phyloP scores from a whole-genome alignment of 352 stramenopile species.

The Phytophthora meadii region DNA sequence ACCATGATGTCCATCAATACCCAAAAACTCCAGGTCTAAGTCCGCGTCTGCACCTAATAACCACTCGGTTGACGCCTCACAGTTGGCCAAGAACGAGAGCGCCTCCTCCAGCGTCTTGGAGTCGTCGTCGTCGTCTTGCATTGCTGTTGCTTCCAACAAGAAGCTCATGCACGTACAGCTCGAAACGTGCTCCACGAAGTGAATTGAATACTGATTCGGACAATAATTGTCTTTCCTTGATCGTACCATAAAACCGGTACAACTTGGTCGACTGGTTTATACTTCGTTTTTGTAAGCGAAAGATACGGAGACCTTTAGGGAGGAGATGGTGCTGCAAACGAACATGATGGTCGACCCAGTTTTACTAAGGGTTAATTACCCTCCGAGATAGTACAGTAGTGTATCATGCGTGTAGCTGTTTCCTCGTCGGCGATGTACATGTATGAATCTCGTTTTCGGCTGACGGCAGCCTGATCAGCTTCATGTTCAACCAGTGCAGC shows the following conservation, averaged over 20 bases:
- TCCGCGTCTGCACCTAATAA: slow-evolving; percentile 25
- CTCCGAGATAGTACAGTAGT: too few species aligned
- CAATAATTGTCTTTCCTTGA: not conserved
- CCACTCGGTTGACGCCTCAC: slow-evolving; percentile 44
- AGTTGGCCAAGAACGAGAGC: slow-evolving; percentile 49
- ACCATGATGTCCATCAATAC: not conserved
- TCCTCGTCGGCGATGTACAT: slow-evolving; percentile 1
- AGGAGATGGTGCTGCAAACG: too few species aligned
- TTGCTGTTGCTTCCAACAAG: slow-evolving; percentile 10
- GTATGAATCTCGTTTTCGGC: too few species aligned
- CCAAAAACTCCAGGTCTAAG: slow-evolving; percentile 22
- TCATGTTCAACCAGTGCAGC: slow-evolving; percentile 22
- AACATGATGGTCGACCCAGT: too few species aligned
- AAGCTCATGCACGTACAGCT: not conserved
- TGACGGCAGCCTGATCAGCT: slow-evolving; percentile 10
- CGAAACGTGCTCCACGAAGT: not conserved
- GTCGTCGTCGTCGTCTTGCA: slow-evolving; percentile 23
- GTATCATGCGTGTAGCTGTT: too few species aligned
- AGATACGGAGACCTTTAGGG: too few species aligned
- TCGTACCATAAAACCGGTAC: not conserved
- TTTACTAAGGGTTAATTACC: too few species aligned
- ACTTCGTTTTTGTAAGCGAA: not conserved
- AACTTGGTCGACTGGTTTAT: slow-evolving; percentile 4
- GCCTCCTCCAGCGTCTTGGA: slow-evolving; percentile 46
- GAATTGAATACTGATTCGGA: slow-evolving; percentile 15